These are phyloP conservation scores for Plectosphaerella cucumerina DNA, from an alignment of 2,329 filamentous ascomycete genomes.

Conservation along the genomic window DNA sequence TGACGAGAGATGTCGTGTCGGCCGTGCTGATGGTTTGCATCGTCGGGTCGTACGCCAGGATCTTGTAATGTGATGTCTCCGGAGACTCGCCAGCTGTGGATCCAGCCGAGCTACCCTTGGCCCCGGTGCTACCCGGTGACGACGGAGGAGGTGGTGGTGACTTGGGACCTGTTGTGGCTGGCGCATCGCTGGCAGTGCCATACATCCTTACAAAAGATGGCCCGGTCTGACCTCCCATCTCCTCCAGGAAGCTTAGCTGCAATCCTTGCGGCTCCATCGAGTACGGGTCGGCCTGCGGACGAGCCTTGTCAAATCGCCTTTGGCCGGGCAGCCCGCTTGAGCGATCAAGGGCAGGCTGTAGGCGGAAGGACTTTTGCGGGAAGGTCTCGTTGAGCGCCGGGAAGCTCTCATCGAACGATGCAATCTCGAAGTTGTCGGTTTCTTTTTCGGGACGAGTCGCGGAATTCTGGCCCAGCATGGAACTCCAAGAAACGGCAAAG, in stretches of 20 bases:
- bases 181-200: constrained; percentile 10
- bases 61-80: constrained; percentile 48
- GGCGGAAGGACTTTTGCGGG: background rate
- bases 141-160: background rate
- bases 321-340: background rate
- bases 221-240: constrained; percentile 29
- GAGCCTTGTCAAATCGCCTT: constrained; percentile 7
- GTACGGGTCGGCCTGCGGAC: constrained; percentile 29
- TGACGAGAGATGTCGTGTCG: constrained; percentile 54
- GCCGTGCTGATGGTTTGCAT: constrained; percentile 54
- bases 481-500: constrained; percentile 38
- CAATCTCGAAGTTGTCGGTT: constrained; percentile 22
- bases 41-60: constrained; percentile 60
- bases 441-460: constrained; percentile 10
- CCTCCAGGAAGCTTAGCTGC: constrained; percentile 42
- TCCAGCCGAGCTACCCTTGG: background rate
- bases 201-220: constrained; percentile 32
- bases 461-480: constrained; percentile 3
- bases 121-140: background rate
- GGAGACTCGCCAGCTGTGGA: background rate
- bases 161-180: constrained; percentile 4
- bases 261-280: constrained; percentile 42
- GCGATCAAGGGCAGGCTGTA: constrained; percentile 20
- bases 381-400: constrained; percentile 15
- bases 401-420: constrained; percentile 38